These are phyloP conservation scores for Apiotrichum laibachii DNA, from an alignment of 1,284 basidiomycete species.

Conservation along the genomic window DNA sequence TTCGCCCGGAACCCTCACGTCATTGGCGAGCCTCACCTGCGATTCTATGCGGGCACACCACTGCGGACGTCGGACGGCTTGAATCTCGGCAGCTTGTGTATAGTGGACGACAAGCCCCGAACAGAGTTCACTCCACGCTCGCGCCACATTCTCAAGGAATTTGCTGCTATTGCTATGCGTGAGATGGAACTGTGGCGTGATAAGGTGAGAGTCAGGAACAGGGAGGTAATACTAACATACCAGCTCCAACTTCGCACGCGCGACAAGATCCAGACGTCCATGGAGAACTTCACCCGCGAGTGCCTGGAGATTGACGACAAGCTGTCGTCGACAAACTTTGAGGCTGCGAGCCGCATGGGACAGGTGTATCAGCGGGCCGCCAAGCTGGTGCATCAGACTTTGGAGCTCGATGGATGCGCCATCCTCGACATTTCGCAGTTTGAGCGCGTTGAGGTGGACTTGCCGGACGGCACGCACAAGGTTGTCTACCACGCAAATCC, in stretches of 20 bases:
- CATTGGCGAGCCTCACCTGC: constrained; percentile 62
- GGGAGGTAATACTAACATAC: constrained; percentile 26
- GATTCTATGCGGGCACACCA: constrained; percentile 91
- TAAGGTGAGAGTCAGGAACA: background rate
- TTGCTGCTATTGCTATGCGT: constrained; percentile 84
- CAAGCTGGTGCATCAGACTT: constrained; percentile 78
- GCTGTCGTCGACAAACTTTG: constrained; percentile 33
- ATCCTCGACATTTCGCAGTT: constrained; percentile 92
- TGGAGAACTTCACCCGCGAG: constrained; percentile 93
- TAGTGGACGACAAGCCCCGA: constrained; percentile 81
- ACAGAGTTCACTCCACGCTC: constrained; percentile 84
- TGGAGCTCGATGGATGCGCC: constrained; percentile 87
- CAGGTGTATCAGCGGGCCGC: constrained; percentile 85
- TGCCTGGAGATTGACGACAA: constrained; percentile 81
- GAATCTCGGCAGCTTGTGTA: constrained; percentile 83
- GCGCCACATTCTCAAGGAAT: constrained; percentile 88
- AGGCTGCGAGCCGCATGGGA: constrained; percentile 68
- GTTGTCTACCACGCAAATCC: constrained; percentile 57
- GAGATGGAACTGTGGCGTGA: constrained; percentile 94
- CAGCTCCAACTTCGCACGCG: constrained; percentile 86
- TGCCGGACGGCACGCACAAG: constrained; percentile 14
- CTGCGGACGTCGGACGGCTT: constrained; percentile 81
- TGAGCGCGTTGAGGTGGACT: constrained; percentile 67
- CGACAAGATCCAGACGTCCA: constrained; percentile 89
- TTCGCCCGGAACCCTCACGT: constrained; percentile 74